Base-by-base conservation (phyloP, 139 green algal genomes). In the Pycnococcus provasolii region DNA sequence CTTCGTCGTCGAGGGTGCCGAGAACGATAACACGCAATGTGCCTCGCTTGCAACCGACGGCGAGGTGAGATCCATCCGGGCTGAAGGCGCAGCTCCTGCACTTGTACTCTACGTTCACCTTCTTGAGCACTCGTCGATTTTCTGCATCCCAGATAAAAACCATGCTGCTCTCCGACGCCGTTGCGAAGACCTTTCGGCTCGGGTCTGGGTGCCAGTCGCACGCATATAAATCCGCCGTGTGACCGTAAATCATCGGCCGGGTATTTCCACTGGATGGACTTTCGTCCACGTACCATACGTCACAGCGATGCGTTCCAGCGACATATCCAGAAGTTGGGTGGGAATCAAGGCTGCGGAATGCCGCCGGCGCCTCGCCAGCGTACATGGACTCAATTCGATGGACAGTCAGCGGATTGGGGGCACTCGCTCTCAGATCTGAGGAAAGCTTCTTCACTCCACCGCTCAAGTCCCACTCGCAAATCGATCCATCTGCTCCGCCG, bases 191-290 rank as follows among this genome's bases (percentile, higher is more conserved):
- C 48, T 9, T 55, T 9, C 9, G 48, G 9, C 48, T 9, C 48
- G 48, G 50, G 50, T 13, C 48, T 9, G 83, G 79, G 77, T 89
- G 81, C 57, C 60, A 81, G n/a, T 73, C 71, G 3, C 88, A 58
- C 6, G 48, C 45, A 57, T 77, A 85, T 26, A 88, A 67, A 66
- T 86, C 80, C 45, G 66, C 74, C 41, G 51, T 72, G 73, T 90
- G 81, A 9, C 84, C 84, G 59, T 83, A 72, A 60, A 88, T 69
- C 37, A 86, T 53, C 4, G 79, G 51, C 1, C 81, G 67, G 9
- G 40, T 37, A 26, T 26, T 26, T 26, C 26, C 26, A 26, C 26
- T 26, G 26, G 26, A 26, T n/a, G 61, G 61, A 26, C 48, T 11
- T 11, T 9, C 48, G 48, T 11, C 9, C 11, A 11, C 48, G 45